phyloP scores from a whole-genome alignment of 2,329 filamentous ascomycete genomes.

The Ophiocordyceps sinensis region DNA sequence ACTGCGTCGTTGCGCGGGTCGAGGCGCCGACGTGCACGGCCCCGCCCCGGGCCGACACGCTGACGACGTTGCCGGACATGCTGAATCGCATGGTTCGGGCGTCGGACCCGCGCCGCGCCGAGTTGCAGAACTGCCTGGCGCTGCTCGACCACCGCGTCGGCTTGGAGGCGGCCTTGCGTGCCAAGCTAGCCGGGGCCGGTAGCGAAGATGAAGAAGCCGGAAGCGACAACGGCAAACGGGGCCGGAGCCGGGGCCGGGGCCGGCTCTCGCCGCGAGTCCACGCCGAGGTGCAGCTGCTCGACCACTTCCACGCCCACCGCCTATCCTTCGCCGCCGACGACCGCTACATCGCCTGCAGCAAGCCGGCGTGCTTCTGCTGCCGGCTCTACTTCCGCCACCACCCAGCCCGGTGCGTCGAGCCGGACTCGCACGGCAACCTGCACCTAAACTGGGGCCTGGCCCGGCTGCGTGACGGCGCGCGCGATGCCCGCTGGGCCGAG shows the following conservation, averaged over 20 bases:
- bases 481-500: neutral
- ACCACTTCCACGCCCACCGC: conserved; percentile 21
- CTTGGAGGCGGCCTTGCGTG: conserved; percentile 1
- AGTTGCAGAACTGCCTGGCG: neutral
- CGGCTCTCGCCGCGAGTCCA: conserved; percentile 12
- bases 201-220: too few relatives aligned
- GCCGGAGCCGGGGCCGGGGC: too few relatives aligned
- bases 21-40: conserved; percentile 2
- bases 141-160: neutral
- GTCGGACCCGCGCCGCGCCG: neutral
- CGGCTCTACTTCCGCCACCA: conserved; percentile 24
- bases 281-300: conserved; percentile 30
- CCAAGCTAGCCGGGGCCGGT: neutral
- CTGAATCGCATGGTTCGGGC: conserved; percentile 15
- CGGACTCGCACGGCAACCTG: conserved; percentile 2
- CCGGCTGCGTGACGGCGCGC: neutral
- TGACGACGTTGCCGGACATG: conserved; percentile 15
- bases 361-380: conserved; percentile 33
- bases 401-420: conserved; percentile 7
- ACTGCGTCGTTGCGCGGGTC: conserved; percentile 12
- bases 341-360: conserved; percentile 31
- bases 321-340: conserved; percentile 21
- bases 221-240: too few relatives aligned
- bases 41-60: conserved; percentile 11
- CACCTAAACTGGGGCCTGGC: conserved; percentile 2